Conservation (phyloP, 129 eudicot genomes). For the Dittrichia graveolens region DNA sequence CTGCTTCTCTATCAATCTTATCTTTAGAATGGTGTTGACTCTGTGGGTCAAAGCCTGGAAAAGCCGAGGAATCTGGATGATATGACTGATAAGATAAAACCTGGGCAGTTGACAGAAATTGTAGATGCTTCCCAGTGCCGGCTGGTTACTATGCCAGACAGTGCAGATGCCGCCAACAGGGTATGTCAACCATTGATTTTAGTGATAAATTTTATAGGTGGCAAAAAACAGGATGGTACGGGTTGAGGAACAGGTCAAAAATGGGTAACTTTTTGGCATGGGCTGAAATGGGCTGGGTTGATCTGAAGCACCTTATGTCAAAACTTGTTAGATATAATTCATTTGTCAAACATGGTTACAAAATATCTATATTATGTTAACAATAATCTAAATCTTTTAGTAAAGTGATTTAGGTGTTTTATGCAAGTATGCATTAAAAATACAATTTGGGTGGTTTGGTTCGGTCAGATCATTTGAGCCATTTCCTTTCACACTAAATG, state of each 20-base stretch:
- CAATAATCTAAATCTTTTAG: no score
- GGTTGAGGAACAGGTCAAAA: conserved; percentile 1
- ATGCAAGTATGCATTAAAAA: not conserved
- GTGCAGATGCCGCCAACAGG: conserved; percentile 61
- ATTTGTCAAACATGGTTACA: not conserved
- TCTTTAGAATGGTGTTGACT: conserved; percentile 65
- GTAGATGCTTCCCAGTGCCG: conserved; percentile 68
- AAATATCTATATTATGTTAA: not conserved
- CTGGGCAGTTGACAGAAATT: conserved; percentile 78
- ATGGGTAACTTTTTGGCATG: not conserved
- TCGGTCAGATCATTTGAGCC: not conserved
- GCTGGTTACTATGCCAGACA: conserved; percentile 77
- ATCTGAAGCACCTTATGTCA: not conserved
- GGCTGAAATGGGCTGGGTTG: not conserved
- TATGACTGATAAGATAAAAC: conserved; percentile 57
- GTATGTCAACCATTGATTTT: conserved; percentile 35
- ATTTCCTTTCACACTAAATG: not conserved
- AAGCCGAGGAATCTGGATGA: conserved; percentile 66
- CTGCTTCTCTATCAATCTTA: not conserved
- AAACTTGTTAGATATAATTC: not conserved
- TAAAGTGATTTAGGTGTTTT: no score
- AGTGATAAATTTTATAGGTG: conserved; percentile 11
- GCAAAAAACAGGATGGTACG: not conserved
- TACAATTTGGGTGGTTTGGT: not conserved
- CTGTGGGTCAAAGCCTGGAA: conserved; percentile 59